phyloP scores from a whole-genome alignment of 352 stramenopile genomes.

The Globisporangium paroecandrum region DNA sequence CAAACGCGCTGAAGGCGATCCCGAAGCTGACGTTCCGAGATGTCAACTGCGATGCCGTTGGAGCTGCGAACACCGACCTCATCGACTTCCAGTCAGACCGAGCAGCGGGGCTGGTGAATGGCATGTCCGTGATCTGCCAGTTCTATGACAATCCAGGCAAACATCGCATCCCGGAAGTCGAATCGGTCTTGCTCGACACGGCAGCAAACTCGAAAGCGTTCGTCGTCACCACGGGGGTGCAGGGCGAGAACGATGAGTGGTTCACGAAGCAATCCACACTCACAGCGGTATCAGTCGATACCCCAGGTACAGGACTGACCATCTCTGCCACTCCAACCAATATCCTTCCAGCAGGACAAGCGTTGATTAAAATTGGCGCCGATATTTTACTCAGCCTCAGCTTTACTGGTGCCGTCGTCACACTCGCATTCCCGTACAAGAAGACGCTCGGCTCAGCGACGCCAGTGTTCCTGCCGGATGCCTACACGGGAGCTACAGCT shows the following conservation, averaged over 20 bases:
- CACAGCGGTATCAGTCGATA: background rate
- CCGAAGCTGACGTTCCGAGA: slow-evolving; percentile 47
- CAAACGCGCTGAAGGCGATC: slow-evolving; percentile 36
- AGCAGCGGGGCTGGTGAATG: slow-evolving; percentile 7
- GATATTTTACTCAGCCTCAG: slow-evolving; percentile 20
- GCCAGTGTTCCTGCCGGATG: slow-evolving; percentile 19
- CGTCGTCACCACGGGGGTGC: slow-evolving; percentile 35
- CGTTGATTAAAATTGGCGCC: slow-evolving; percentile 25
- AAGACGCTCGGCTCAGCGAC: slow-evolving; percentile 21
- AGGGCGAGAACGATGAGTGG: slow-evolving; percentile 52
- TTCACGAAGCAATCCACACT: slow-evolving; percentile 38
- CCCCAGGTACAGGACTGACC: background rate
- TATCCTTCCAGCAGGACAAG: background rate
- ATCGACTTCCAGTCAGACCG: slow-evolving; percentile 22
- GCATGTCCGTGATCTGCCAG: slow-evolving; percentile 57
- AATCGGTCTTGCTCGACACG: slow-evolving; percentile 17
- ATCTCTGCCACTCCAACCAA: no score
- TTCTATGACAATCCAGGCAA: slow-evolving; percentile 48
- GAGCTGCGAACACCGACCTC: slow-evolving; percentile 5
- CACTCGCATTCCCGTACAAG: slow-evolving; percentile 25
- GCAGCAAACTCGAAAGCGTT: slow-evolving; percentile 9
- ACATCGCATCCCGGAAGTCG: slow-evolving; percentile 51
- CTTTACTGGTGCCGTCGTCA: slow-evolving; percentile 5
- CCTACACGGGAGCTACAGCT: background rate
- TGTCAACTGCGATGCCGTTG: slow-evolving; percentile 33